Evolutionary conservation across 1,139 yeast species (phyloP), one percentile per base, ranked within the genome.

Genomic region (Ogataea hybrid): DNA sequence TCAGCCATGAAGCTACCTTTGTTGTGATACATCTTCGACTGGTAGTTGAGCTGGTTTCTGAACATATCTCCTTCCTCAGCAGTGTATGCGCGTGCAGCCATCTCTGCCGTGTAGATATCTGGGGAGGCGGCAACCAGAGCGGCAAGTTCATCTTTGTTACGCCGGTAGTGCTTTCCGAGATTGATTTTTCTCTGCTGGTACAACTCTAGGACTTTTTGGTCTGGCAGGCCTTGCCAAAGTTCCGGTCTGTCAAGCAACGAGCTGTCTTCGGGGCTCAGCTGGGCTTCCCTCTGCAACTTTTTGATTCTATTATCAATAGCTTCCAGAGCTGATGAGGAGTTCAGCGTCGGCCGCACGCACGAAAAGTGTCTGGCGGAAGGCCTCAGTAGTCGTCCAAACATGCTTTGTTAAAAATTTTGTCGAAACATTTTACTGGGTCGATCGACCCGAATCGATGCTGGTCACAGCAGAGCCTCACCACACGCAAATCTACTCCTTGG

Each of bases 161-260:
- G 79, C 47, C 70, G 71, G 61, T 82, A 82, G 40, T 73, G 68
- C 29, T 76, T 73, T 10, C 86, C 87, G 43, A 82, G 56, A 20
- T 44, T 65, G 20, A 73, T 69, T 50, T 76, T 75, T 59, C 92
- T 72, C 52, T 77, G 69, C 52, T 76, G 69, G 58, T 79, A 85
- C 48, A 84, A 68, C 48, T 75, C 75, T 48, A 82, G 70, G 40
- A 84, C 76, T 51, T 74, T 70, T 47, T 79, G 79, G 8, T 85
- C 76, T 15, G 86, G 82, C 43, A 82, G 67, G 0, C 83, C 84
- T 44, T 71, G 67, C 94, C 94, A 84, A 38, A 75, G 70, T 46
- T 77, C 78, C 4, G 94, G 94, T 47, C 77, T 50, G 27, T 54
- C 35, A 21, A 53, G 47, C 21, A 59, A 39, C 29, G 56, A 45